Evolutionary conservation across 768 basidiomycete genomes (phyloP).

Genomic region (Lactifluus pinguis): DNA sequence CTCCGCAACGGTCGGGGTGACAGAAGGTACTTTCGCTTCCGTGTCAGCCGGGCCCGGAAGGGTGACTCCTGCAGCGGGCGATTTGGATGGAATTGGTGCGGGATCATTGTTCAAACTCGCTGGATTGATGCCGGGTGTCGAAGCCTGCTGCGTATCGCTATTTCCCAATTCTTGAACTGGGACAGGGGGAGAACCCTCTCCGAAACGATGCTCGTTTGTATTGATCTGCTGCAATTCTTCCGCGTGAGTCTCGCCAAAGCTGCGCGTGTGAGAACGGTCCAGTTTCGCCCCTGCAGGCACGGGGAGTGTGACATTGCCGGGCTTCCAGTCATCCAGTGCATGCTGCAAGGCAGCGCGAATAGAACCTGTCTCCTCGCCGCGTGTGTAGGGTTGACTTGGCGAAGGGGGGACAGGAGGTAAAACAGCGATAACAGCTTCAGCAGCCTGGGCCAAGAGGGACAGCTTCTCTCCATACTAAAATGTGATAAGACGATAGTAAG

Average conservation of each 20-base stretch:
- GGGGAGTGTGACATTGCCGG: slow-evolving; percentile 45
- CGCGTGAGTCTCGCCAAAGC: slow-evolving; percentile 81
- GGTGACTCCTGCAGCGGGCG: slow-evolving; percentile 20
- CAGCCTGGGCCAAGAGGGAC: slow-evolving; percentile 62
- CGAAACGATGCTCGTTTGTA: slow-evolving; percentile 23
- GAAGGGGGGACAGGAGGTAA: slow-evolving; percentile 65
- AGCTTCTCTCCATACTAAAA: slow-evolving; percentile 75
- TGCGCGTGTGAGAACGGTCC: slow-evolving; percentile 62
- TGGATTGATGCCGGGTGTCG: slow-evolving; percentile 22
- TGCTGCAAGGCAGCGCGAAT: slow-evolving; percentile 68
- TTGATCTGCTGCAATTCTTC: slow-evolving; percentile 56
- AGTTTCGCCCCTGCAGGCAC: slow-evolving; percentile 41
- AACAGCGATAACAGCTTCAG: slow-evolving; percentile 48
- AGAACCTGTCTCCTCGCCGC: slow-evolving; percentile 53
- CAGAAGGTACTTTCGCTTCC: slow-evolving; percentile 25
- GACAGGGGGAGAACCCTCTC: slow-evolving; percentile 13
- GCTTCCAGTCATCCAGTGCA: slow-evolving; percentile 70
- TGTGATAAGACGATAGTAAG: slow-evolving; percentile 7
- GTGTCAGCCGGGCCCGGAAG: slow-evolving; percentile 27
- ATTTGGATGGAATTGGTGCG: slow-evolving; percentile 20
- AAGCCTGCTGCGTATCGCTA: too few species aligned
- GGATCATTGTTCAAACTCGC: slow-evolving; percentile 25
- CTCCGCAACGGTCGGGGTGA: slow-evolving; percentile 62
- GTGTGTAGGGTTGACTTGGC: slow-evolving; percentile 45
- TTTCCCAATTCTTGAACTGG: background rate